phyloP scores from a whole-genome alignment of 306 rosid genomes.

The Adenanthera pavonina region DNA sequence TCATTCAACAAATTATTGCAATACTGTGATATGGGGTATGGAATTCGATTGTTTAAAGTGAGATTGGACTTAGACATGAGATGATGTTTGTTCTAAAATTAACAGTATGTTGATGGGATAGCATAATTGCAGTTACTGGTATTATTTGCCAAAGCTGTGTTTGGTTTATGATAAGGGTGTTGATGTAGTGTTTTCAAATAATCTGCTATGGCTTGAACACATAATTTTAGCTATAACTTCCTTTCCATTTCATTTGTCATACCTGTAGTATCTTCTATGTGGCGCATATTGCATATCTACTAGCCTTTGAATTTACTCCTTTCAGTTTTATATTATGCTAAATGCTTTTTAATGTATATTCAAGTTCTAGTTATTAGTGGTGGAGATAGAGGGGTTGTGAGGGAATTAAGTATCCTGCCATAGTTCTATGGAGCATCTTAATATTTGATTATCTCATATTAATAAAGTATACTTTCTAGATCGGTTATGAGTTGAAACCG shows the following conservation, averaged over 20 bases:
- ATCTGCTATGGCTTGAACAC: background rate
- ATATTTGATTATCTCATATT: too few relatives aligned
- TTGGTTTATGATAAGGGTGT: background rate
- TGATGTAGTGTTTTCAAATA: background rate
- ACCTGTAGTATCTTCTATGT: background rate
- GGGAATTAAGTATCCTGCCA: slow-evolving; percentile 94
- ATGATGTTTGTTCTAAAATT: background rate
- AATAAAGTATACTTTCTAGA: too few relatives aligned
- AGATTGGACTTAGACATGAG: background rate
- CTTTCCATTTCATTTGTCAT: background rate
- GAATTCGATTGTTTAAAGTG: background rate
- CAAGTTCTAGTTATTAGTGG: slow-evolving; percentile 99
- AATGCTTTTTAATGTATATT: slow-evolving; percentile 18
- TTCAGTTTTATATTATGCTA: slow-evolving; percentile 2
- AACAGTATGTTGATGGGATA: background rate
- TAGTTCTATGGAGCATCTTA: slow-evolving; percentile 82
- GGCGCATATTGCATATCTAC: background rate
- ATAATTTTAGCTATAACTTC: background rate
- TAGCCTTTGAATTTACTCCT: slow-evolving; percentile 13
- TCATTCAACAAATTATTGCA: background rate
- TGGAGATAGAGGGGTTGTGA: slow-evolving; percentile 97
- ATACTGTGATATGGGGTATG: background rate
- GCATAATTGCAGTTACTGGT: background rate
- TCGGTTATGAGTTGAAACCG: too few relatives aligned
- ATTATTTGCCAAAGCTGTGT: background rate